Percentiles rank a stretch among this genome's conserved stretches.
Conservation (phyloP, 2,329 filamentous ascomycete genomes). For the Cordyceps cateniannulata region DNA sequence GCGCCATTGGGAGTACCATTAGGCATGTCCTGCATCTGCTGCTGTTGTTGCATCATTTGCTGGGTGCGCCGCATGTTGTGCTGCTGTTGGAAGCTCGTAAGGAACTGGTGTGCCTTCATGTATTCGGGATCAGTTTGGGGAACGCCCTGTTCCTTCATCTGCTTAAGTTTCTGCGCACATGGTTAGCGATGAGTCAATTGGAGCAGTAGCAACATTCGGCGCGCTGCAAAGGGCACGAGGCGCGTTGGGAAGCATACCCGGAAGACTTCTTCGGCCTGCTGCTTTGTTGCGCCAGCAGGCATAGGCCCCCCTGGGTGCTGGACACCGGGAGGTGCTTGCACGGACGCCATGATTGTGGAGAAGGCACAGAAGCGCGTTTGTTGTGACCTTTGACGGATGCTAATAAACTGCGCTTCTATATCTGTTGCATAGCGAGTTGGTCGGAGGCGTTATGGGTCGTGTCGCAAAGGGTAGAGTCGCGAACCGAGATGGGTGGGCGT, state of each 20-base stretch:
- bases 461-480: slow-evolving; percentile 15
- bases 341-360: slow-evolving; percentile 64
- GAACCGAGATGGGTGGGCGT: slow-evolving; percentile 2
- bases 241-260: slow-evolving; percentile 40
- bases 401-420: slow-evolving; percentile 22
- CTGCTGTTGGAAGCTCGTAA: slow-evolving; percentile 64
- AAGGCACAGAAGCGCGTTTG: slow-evolving; percentile 18
- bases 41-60: slow-evolving; percentile 33
- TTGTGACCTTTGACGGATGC: slow-evolving; percentile 21
- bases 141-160: slow-evolving; percentile 82
- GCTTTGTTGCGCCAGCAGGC: slow-evolving; percentile 63
- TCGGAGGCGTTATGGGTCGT: slow-evolving; percentile 15
- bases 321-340: slow-evolving; percentile 65
- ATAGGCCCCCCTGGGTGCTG: slow-evolving; percentile 59
- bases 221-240: background rate
- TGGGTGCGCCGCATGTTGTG: slow-evolving; percentile 47
- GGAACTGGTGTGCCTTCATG: slow-evolving; percentile 71
- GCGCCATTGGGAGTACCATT: slow-evolving; percentile 51
- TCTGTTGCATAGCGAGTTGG: slow-evolving; percentile 34
- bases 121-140: slow-evolving; percentile 80
- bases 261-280: slow-evolving; percentile 71
- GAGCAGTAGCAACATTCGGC: background rate
- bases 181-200: slow-evolving; percentile 4
- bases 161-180: slow-evolving; percentile 65
- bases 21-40: slow-evolving; percentile 45